These are phyloP conservation scores for Termitomyces sp. DNA, from an alignment of 768 basidiomycete genomes.

Conservation along the genomic window DNA sequence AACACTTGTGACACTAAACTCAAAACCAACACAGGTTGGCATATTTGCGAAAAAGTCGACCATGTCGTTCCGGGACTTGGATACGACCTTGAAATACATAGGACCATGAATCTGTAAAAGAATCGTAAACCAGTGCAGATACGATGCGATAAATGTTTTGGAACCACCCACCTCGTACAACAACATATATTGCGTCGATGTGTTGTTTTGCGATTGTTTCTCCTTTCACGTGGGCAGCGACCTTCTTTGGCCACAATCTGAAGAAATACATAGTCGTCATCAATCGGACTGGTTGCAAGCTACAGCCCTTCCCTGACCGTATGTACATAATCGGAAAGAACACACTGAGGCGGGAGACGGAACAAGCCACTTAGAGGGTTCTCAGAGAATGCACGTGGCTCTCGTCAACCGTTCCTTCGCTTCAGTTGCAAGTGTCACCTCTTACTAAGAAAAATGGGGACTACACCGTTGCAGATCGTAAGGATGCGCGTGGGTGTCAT, in stretches of 20 bases:
- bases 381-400: constrained; percentile 22
- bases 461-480: too few species aligned
- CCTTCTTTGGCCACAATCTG: constrained; percentile 5
- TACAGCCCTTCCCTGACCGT: constrained; percentile 9
- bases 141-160: neutral
- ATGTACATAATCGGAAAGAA: constrained; percentile 18
- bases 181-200: too few species aligned
- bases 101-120: neutral
- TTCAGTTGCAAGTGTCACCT: neutral
- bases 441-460: neutral
- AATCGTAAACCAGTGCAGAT: neutral
- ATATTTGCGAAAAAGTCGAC: neutral
- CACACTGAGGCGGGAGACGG: constrained; percentile 18
- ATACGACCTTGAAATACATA: neutral
- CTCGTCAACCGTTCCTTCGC: constrained; percentile 2
- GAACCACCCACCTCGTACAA: neutral
- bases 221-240: neutral
- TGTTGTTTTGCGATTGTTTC: neutral
- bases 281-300: neutral
- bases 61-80: neutral
- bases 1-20: constrained; percentile 17
- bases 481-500: neutral
- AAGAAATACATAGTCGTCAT: neutral
- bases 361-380: constrained; percentile 32
- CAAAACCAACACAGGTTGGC: constrained; percentile 6